Base-by-base conservation (phyloP, 805 yeast species). In the Maudiozyma saulgeensis region DNA sequence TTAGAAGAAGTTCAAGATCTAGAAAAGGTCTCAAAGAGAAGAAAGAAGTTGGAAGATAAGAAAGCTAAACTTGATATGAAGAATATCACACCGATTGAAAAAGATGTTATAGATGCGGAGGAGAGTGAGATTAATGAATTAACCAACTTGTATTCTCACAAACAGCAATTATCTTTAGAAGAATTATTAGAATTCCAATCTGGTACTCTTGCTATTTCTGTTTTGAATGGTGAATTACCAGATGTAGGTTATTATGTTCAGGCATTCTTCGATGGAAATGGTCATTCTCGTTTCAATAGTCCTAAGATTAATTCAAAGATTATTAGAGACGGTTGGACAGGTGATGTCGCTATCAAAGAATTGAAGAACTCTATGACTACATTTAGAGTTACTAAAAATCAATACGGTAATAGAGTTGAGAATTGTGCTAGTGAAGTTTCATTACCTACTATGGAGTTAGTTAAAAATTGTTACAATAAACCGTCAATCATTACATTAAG, bases 331-430 rank as follows among this genome's bases (percentile, higher is more conserved):
- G 75, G 76, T 41, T 73, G 76, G 55, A 79, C 85, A 15, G 87
- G 88, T 52, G 96, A 89, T 65, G 81, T 70, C n/a, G 66, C 81
- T 54, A 73, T 90, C 51, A 84, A 81, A 53, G 95, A 90, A 64
- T 71, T 90, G 46, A 88, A 82, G 41, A 79, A 81, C 75, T 87
- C 96, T 1, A 68, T 74, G 44, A 74, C 81, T 1, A 73, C 77
- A 2, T 74, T 89, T 65, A 76, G 87, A 61, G 68, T 85, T 28
- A 74, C 79, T 2, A 79, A 80, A 56, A 75, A 82, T 49, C 70
- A 71, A 51, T 70, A 74, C 31, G 70, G 72, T 41, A 80, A 78
- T 55, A 75, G 84, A 58, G 72, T 74, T 25, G 80, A 79, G 50
- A 80, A 79, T 38, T 65, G 78, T 6, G 57, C 84, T 52, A 82